phyloP scores from a whole-genome alignment of 768 basidiomycete genomes.

The Leccinum pellstonianum region DNA sequence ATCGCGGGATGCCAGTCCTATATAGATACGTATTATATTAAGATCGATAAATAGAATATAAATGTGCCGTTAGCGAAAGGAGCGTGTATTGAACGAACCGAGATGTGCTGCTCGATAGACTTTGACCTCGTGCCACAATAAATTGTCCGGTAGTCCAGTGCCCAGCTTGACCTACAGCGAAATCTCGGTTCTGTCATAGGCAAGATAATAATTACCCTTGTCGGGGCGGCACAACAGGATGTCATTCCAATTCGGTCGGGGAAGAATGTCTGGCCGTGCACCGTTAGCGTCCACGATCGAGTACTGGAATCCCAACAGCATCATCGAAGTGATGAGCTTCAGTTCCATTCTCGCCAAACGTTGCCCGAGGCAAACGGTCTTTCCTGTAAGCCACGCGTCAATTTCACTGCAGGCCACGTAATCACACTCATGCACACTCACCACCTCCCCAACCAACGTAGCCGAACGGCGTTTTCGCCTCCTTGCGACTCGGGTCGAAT shows the following conservation, averaged over 20 bases:
- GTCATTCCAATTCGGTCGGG: conserved; percentile 79
- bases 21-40: conserved; percentile 9
- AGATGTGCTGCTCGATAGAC: conserved; percentile 4
- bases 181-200: conserved; percentile 35
- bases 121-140: conserved; percentile 7
- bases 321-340: conserved; percentile 67
- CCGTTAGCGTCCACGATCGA: conserved; percentile 55
- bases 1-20: conserved; percentile 8
- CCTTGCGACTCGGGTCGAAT: conserved; percentile 63
- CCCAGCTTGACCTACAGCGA: conserved; percentile 29
- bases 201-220: conserved; percentile 51
- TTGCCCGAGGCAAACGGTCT: conserved; percentile 68
- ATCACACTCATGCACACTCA: conserved; percentile 37
- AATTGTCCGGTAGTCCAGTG: conserved; percentile 23
- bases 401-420: conserved; percentile 17
- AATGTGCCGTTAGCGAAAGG: conserved; percentile 5
- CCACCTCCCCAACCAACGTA: conserved; percentile 83
- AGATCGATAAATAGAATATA: conserved; percentile 25
- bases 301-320: conserved; percentile 64
- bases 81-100: conserved; percentile 15
- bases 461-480: conserved; percentile 49
- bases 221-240: conserved; percentile 64
- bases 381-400: conserved; percentile 46
- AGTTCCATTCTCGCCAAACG: conserved; percentile 73
- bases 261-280: conserved; percentile 41